Evolutionary conservation across 1,139 yeast species (phyloP).

Genomic region (Saccharomyces hybrid): DNA sequence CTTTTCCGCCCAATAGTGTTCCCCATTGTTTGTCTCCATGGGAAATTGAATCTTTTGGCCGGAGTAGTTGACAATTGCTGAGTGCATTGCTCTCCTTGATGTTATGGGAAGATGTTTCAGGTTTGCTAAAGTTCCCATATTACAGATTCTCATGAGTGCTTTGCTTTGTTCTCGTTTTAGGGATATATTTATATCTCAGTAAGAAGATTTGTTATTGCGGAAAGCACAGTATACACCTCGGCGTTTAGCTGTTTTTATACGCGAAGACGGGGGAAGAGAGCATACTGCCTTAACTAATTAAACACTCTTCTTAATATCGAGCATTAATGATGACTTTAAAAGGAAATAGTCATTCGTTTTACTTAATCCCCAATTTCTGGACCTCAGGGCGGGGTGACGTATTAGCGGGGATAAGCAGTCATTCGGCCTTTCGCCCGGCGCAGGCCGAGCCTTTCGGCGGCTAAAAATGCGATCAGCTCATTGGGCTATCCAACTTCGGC

Average conservation of each 20-base stretch:
- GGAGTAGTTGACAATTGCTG: not conserved
- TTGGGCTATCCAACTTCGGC: not conserved
- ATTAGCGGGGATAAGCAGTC: not conserved
- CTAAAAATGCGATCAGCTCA: not conserved
- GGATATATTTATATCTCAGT: not conserved
- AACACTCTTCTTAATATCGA: not conserved
- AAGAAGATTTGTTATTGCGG: not conserved
- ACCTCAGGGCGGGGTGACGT: not conserved
- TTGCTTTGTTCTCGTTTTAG: not conserved
- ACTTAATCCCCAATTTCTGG: not conserved
- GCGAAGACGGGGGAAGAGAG: not conserved
- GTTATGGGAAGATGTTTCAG: not conserved
- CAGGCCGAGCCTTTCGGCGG: not conserved
- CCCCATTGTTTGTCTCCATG: constrained; percentile 25
- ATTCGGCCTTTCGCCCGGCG: not conserved
- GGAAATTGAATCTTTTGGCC: constrained; percentile 8
- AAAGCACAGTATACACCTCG: not conserved
- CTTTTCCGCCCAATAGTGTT: constrained; percentile 21
- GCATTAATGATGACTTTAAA: not conserved
- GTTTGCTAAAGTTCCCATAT: not conserved
- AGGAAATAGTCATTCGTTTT: not conserved
- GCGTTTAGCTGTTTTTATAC: not conserved
- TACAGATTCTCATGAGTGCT: not conserved
- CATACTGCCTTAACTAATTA: not conserved
- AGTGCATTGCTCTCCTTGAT: not conserved